Evolutionary conservation across 768 basidiomycete genomes (phyloP), one percentile per base, ranked within the genome.

Genomic region (Dictyophora rubrovolvata): DNA sequence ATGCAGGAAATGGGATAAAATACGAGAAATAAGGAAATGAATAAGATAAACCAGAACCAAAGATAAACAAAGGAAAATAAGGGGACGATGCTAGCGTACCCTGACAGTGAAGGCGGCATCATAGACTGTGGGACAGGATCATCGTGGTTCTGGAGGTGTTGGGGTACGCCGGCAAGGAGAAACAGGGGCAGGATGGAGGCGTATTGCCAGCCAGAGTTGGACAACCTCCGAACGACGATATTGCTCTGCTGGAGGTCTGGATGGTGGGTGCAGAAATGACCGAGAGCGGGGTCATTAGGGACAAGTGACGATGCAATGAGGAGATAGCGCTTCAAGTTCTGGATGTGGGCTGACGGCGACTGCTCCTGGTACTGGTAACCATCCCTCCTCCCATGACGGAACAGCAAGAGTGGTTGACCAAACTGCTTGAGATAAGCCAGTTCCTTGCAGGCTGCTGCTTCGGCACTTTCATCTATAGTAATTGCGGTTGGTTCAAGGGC

Each of bases 201-300:
- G 68, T 81, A 78, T 72, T 81, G 79, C 79, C 78, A 80, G 74
- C 79, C 79, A 57, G 79, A 12, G 66, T 73, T 79, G 56, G 76
- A 62, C 66, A 77, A 79, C 65, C 61, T 71, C 16, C 71, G 72
- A 47, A 82, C 75, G 60, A 77, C 68, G 73, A 82, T 69, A 64
- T 82, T 80, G 71, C 65, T 75, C 56, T 59, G 73, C 64, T 77
- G 72, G 63, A 68, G 64, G 62, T 72, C 71, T n/a, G 69, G 72
- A 69, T 72, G 72, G 67, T 78, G 78, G 70, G 81, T 79, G 67
- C 73, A 60, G 71, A 81, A 81, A 67, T 60, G 65, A 65, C 59
- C 9, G 65, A 77, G 70, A 64, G 71, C 60, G 0, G 69, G 63
- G 67, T 79, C 56, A 61, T 52, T 73, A 53, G 78, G 71, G 60